Evolutionary conservation across 176 grass and related monocot species (phyloP), one percentile per base, ranked within the genome.

Genomic region (Pontederia paniculata): DNA sequence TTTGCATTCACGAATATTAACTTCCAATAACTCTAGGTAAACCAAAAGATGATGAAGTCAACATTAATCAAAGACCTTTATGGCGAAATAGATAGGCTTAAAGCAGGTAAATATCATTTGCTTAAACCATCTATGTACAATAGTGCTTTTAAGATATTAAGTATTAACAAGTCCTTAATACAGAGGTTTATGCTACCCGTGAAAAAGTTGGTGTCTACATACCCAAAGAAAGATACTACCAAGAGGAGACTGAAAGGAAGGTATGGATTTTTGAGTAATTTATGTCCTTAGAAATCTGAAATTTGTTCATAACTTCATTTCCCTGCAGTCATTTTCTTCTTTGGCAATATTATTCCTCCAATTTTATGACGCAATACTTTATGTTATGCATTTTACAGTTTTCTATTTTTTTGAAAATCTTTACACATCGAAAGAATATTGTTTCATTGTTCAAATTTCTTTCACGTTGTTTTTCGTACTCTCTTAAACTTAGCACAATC

Each of bases 31-130:
- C 66, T 47, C 25, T 74, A 96, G 90, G 85, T 96, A 50, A 96
- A 96, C 51, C 91, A 96, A 60, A 96, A 96, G 73, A 87, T 96
- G 91, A 96, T 96, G 94, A 98, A 98, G 77, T 85, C 87, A 56
- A 87, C 94, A 70, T 74, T 98, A 56, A 98, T 98, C 17, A 98
- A 98, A 82, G 94, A 98, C 80, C 83, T 98, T 20, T 98, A 98
- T 72, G 76, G 86, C 44, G 94, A 98, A 84, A 98, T 98, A 23
- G 94, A 98, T 22, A 57, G 78, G 23, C 87, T 98, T 20, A 98
- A 98, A 88, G 83, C 87, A 74, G 94, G 94, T 98, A 19, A 78
- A 53, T 72, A 63, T 54, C 56, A 12, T 53, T n/a, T 44, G 60
- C 16, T 28, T 56, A 9, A 25, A 50, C 12, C 13, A n/a, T 20